Percentiles rank a stretch among this genome's conserved stretches.
These are phyloP conservation scores for Nitzschia sp. DNA, from an alignment of 108 stramenopile genomes.

Conservation along the genomic window DNA sequence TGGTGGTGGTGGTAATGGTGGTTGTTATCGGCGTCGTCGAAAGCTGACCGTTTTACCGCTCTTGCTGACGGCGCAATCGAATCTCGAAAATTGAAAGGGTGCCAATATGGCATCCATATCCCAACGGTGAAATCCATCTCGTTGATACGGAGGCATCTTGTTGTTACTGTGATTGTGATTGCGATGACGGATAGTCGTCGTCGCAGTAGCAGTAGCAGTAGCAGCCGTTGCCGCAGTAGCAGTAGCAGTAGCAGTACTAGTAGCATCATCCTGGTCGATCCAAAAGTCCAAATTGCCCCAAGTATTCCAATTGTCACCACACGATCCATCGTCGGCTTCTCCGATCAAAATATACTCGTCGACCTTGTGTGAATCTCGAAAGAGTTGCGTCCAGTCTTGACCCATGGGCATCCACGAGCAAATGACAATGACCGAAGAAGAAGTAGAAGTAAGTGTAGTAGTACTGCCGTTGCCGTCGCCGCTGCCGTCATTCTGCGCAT, in stretches of 20 bases:
- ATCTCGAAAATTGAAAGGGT: slow-evolving; percentile 66
- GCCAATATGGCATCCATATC: slow-evolving; percentile 62
- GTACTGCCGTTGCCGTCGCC: background rate
- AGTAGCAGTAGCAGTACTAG: too few species aligned
- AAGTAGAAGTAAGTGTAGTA: background rate
- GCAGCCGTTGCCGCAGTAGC: background rate
- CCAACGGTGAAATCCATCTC: slow-evolving; percentile 67
- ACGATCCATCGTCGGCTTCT: slow-evolving; percentile 78
- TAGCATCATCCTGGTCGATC: background rate
- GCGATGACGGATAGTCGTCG: background rate
- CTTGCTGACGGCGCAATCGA: slow-evolving; percentile 62
- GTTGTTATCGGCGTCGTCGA: too few species aligned
- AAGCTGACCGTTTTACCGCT: slow-evolving; percentile 76
- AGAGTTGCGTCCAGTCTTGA: slow-evolving; percentile 72
- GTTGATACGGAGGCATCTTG: slow-evolving; percentile 38
- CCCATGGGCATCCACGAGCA: slow-evolving; percentile 88
- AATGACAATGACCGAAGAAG: slow-evolving; percentile 55
- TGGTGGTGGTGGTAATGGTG: too few species aligned
- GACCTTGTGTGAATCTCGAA: slow-evolving; percentile 55
- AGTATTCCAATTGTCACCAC: slow-evolving; percentile 80
- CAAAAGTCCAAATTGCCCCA: slow-evolving; percentile 71
- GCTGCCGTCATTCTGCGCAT: slow-evolving; percentile 23
- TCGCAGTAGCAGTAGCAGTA: too few species aligned
- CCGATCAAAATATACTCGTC: slow-evolving; percentile 87
- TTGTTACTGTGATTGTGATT: background rate